Evolutionary conservation across 768 basidiomycete genomes (phyloP), one percentile per base, ranked within the genome.

Genomic region (Tricholoma bakamatsutake): DNA sequence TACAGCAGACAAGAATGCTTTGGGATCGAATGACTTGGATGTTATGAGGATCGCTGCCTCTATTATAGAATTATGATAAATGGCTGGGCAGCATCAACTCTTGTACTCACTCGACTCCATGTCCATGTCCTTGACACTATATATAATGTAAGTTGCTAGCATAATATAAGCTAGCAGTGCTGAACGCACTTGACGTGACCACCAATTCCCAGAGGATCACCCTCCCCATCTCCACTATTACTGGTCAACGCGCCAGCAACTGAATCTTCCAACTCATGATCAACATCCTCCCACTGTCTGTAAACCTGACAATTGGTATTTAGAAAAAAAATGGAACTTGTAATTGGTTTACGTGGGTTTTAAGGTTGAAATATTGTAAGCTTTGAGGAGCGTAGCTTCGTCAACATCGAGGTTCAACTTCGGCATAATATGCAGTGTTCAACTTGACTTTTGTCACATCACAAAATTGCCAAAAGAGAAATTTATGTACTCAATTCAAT

Each of bases 1-100:
- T 5, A 94, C 85, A 10, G 82, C 82, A 7, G 93, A 91, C 12
- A 99, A 78, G 70, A 97, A 99, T 1, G 83, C 82, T 68, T 96
- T 98, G 6, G 97, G 93, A 66, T 98, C 92, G 74, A 99, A 99
- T 2, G 91, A 84, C 67, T 98, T 99, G 33, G 93, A 96, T 3
- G 85, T 86, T 13, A 98, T 84, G 37, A 92, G 76, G 55, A 94
- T 85, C 9, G 90, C 76, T 5, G 91, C 83, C 76, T 90, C 90
- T 92, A 24, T 37, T 42, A 33, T 33, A 9, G 11, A 27, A 31
- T 27, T 28, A 57, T 48, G 31, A 31, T 30, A n/a, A 21, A 17
- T 50, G 18, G 54, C 37, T 15, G 4, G 15, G 11, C 5, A 15
- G 15, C 39, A 31, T 13, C 24, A 13, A 30, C 45, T 11, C 27